These are phyloP conservation scores for Euphorbia lathyris DNA, from an alignment of 345 rosid species.

Conservation along the genomic window DNA sequence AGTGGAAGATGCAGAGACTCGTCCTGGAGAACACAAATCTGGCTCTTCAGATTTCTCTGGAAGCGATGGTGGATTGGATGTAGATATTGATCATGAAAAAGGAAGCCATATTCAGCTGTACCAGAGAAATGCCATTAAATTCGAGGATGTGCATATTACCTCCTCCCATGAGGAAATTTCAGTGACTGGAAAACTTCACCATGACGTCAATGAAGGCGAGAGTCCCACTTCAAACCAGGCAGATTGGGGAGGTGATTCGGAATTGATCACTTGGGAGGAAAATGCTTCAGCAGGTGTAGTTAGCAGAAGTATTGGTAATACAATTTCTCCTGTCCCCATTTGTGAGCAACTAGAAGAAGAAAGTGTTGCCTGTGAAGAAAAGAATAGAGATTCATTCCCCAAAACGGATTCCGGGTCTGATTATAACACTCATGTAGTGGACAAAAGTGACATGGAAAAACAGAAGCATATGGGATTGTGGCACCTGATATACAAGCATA, in stretches of 20 bases:
- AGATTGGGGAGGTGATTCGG: background rate
- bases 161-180: slow-evolving; percentile 18
- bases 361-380: slow-evolving; percentile 19
- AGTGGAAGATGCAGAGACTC: slow-evolving; percentile 16
- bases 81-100: slow-evolving; percentile 32
- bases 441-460: slow-evolving; percentile 38
- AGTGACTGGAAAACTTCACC: slow-evolving; percentile 6
- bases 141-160: no score
- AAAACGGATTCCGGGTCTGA: slow-evolving; percentile 21
- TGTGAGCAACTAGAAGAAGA: slow-evolving; percentile 17
- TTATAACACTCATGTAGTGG: slow-evolving; percentile 12
- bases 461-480: slow-evolving; percentile 56
- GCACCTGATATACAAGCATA: slow-evolving; percentile 66
- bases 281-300: slow-evolving; percentile 4
- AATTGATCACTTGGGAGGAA: no score
- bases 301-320: background rate
- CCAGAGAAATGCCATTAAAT: slow-evolving; percentile 55
- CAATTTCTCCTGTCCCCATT: slow-evolving; percentile 2
- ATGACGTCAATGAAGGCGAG: slow-evolving; percentile 17
- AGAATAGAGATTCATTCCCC: slow-evolving; percentile 11
- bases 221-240: slow-evolving; percentile 19
- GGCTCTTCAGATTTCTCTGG: slow-evolving; percentile 22
- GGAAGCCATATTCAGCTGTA: slow-evolving; percentile 31
- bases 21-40: slow-evolving; percentile 11
- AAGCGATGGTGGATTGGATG: slow-evolving; percentile 14